Evolutionary conservation across 306 rosid genomes (phyloP).

Genomic region (Quercus robur): DNA sequence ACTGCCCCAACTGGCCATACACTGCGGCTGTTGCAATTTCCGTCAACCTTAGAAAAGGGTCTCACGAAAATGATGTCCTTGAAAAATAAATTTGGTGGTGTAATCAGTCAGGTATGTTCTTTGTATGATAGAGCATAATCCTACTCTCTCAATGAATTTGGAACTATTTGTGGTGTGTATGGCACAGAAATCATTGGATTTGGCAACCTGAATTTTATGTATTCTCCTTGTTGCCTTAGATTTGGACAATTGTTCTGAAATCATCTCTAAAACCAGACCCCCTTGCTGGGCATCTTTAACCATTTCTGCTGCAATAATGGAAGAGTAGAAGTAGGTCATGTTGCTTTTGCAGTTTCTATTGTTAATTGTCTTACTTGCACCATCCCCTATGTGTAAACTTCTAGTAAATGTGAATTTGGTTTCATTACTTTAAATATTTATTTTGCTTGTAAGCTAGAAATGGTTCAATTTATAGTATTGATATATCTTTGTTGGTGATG

Average conservation of each 20-base stretch:
- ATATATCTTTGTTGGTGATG: neutral
- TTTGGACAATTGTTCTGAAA: neutral
- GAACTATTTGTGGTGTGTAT: conserved; percentile 4
- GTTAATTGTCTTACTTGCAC: neutral
- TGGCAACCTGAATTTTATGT: neutral
- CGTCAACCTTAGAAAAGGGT: conserved; percentile 93
- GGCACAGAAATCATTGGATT: neutral
- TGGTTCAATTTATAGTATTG: conserved; percentile 6
- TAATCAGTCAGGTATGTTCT: conserved; percentile 73
- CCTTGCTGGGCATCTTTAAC: conserved; percentile 6
- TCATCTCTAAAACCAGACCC: neutral
- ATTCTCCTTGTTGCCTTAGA: neutral
- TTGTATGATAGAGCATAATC: neutral
- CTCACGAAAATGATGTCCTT: conserved; percentile 90
- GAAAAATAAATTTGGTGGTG: conserved; percentile 92
- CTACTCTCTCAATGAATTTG: neutral
- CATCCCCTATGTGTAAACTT: neutral
- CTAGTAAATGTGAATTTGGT: neutral
- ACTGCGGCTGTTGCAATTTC: conserved; percentile 90
- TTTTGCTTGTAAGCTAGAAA: neutral
- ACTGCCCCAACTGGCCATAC: conserved; percentile 99
- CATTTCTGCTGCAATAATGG: neutral
- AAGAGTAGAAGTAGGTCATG: neutral
- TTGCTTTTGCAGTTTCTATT: neutral
- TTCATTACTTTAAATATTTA: neutral